Percentiles rank a stretch among this genome's conserved stretches.
These are phyloP conservation scores for Akanthomyces lecanii DNA, from an alignment of 2,329 filamentous ascomycete species.

Conservation along the genomic window DNA sequence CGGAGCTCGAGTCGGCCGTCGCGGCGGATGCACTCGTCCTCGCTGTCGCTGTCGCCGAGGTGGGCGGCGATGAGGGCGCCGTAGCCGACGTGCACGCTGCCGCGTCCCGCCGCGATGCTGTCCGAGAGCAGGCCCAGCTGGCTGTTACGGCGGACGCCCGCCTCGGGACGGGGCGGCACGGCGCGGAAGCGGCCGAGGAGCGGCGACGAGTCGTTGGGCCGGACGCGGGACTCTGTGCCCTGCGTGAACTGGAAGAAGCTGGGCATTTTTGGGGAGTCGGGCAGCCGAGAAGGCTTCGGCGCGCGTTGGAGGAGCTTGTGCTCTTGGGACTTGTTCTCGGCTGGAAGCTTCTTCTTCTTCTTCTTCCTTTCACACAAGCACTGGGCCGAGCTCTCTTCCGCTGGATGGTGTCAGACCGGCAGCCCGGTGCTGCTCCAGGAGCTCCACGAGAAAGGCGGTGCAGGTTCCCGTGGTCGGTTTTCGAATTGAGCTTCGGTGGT, in stretches of 20 bases:
- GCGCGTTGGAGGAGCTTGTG: too few relatives aligned
- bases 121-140: slow-evolving; percentile 39
- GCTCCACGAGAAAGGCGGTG: slow-evolving; percentile 11
- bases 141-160: slow-evolving; percentile 27
- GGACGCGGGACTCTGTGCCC: slow-evolving; percentile 55
- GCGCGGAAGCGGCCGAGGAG: slow-evolving; percentile 63
- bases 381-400: not conserved
- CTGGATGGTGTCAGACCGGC: not conserved
- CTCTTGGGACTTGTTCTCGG: too few relatives aligned
- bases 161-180: slow-evolving; percentile 44
- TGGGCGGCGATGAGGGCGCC: slow-evolving; percentile 47
- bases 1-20: slow-evolving; percentile 22
- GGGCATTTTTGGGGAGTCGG: slow-evolving; percentile 43
- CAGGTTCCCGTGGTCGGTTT: not conserved
- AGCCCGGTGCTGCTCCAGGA: slow-evolving; percentile 17
- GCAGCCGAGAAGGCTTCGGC: too few relatives aligned
- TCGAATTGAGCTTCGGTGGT: not conserved
- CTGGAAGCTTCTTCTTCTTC: not conserved
- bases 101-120: slow-evolving; percentile 35
- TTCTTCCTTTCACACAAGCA: not conserved
- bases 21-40: slow-evolving; percentile 31
- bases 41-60: slow-evolving; percentile 34
- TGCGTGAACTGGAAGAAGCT: slow-evolving; percentile 65
- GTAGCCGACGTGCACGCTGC: slow-evolving; percentile 55
- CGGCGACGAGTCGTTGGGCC: slow-evolving; percentile 53